These are phyloP conservation scores for Clohesyomyces aquaticus DNA, from an alignment of 495 filamentous ascomycete species.

Conservation along the genomic window DNA sequence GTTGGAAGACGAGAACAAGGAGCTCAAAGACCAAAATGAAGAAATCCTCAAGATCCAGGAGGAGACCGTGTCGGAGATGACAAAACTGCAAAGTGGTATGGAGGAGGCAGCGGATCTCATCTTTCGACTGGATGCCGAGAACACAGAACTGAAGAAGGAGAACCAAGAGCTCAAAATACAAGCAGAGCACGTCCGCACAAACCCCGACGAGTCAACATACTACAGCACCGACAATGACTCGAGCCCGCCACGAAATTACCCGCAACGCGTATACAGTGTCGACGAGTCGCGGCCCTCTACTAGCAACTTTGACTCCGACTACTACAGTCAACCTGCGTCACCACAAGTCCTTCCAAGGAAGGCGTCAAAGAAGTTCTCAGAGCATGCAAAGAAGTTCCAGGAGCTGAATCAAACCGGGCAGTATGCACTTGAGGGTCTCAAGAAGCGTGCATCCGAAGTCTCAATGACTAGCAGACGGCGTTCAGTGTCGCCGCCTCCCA, in stretches of 20 bases:
- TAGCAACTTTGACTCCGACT: constrained; percentile 35
- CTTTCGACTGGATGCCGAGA: constrained; percentile 65
- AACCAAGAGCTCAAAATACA: constrained; percentile 10
- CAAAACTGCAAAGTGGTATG: constrained; percentile 75
- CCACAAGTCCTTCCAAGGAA: constrained; percentile 33
- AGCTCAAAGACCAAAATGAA: constrained; percentile 40
- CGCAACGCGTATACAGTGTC: constrained; percentile 29
- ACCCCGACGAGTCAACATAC: not conserved
- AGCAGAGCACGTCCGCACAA: not conserved
- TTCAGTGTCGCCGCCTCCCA: constrained; percentile 8
- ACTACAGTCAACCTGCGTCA: constrained; percentile 39
- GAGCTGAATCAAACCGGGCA: constrained; percentile 13
- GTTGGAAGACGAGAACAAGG: constrained; percentile 38
- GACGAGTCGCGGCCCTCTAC: constrained; percentile 35
- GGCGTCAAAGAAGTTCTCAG: constrained; percentile 7
- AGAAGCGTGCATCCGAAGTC: constrained; percentile 31
- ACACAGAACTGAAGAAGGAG: constrained; percentile 15
- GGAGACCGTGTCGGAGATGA: constrained; percentile 68
- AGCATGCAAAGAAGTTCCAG: constrained; percentile 23
- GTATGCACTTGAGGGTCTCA: constrained; percentile 21
- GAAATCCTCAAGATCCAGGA: constrained; percentile 61
- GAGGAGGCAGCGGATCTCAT: constrained; percentile 84
- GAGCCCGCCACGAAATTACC: constrained; percentile 2
- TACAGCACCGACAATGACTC: not conserved
- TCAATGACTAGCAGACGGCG: constrained; percentile 13